Evolutionary conservation across 108 stramenopile species (phyloP).

Genomic region (Cyclotella baltica): DNA sequence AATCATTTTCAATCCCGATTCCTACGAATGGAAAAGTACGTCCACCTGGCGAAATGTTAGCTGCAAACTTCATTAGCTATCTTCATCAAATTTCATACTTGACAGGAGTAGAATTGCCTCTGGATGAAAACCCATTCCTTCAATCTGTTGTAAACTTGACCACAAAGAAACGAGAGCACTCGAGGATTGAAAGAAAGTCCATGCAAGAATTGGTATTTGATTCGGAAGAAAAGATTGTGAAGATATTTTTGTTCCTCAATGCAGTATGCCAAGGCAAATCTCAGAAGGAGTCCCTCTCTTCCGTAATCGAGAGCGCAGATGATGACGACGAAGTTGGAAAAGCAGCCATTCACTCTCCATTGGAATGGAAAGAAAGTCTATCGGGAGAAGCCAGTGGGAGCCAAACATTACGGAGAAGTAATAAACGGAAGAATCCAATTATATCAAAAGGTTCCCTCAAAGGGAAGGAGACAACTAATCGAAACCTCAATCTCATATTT

Average conservation of each 20-base stretch:
- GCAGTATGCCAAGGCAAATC: constrained; percentile 12
- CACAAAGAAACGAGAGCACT: constrained; percentile 19
- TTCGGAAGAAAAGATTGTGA: constrained; percentile 29
- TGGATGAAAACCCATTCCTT: constrained; percentile 63
- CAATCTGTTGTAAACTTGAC: constrained; percentile 50
- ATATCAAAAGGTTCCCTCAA: not conserved
- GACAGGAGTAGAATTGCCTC: constrained; percentile 58
- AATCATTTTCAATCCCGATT: constrained; percentile 33
- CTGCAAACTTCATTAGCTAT: constrained; percentile 77
- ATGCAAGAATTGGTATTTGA: constrained; percentile 51
- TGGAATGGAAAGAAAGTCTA: constrained; percentile 18
- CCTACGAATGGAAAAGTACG: not conserved
- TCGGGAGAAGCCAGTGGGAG: constrained; percentile 3
- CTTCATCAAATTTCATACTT: constrained; percentile 55
- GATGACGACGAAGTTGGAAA: constrained; percentile 6
- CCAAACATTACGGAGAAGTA: constrained; percentile 43
- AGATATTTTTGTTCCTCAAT: constrained; percentile 38
- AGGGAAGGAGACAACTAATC: constrained; percentile 17
- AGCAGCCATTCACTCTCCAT: not conserved
- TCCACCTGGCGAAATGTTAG: constrained; percentile 47
- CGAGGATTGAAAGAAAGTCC: constrained; percentile 35
- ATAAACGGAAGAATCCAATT: constrained; percentile 33
- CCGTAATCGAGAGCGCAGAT: constrained; percentile 3
- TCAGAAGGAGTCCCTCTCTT: not conserved
- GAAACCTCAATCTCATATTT: constrained; percentile 33